phyloP scores from a whole-genome alignment of 2,329 filamentous ascomycete species.

The Diplodia scrobiculata region DNA sequence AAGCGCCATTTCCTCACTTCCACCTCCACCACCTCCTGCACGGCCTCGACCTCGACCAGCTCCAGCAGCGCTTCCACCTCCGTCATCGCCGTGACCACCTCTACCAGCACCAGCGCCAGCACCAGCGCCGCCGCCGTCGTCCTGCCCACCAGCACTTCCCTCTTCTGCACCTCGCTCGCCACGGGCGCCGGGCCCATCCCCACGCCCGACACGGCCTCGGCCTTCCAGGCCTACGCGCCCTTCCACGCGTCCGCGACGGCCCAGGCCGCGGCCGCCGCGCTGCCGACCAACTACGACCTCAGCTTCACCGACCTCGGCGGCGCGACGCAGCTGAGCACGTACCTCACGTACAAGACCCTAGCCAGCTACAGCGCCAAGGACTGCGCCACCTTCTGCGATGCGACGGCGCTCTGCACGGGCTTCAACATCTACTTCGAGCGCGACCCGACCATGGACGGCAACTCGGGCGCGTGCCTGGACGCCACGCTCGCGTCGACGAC shows the following conservation, averaged over 20 bases:
- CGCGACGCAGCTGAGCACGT: conserved; percentile 30
- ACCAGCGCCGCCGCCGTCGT: neutral
- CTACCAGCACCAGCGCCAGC: neutral
- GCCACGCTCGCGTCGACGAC: conserved; percentile 31
- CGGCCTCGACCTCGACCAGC: neutral
- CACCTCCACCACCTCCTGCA: neutral
- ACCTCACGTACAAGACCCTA: conserved; percentile 31
- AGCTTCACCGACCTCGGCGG: conserved; percentile 29
- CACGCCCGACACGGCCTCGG: conserved; percentile 9
- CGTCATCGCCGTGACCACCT: neutral
- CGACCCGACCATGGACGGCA: conserved; percentile 30
- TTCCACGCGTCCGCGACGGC: conserved; percentile 1
- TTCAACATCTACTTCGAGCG: conserved; percentile 37
- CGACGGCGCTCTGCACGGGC: conserved; percentile 31
- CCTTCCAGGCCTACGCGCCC: neutral
- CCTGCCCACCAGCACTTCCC: neutral
- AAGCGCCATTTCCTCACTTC: conserved; percentile 7
- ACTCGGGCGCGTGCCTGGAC: conserved; percentile 30
- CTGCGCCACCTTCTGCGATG: conserved; percentile 31
- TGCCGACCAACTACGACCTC: conserved; percentile 21
- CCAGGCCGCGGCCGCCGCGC: neutral
- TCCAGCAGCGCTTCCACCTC: neutral
- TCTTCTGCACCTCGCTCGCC: conserved; percentile 11
- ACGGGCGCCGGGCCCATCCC: conserved; percentile 9
- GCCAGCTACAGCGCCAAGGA: conserved; percentile 29